A percentile compares a stretch with the other conserved stretches of the same genome.
These are phyloP conservation scores for Metarhizium robertsii DNA, from an alignment of 2,329 filamentous ascomycete species.

Conservation along the genomic window DNA sequence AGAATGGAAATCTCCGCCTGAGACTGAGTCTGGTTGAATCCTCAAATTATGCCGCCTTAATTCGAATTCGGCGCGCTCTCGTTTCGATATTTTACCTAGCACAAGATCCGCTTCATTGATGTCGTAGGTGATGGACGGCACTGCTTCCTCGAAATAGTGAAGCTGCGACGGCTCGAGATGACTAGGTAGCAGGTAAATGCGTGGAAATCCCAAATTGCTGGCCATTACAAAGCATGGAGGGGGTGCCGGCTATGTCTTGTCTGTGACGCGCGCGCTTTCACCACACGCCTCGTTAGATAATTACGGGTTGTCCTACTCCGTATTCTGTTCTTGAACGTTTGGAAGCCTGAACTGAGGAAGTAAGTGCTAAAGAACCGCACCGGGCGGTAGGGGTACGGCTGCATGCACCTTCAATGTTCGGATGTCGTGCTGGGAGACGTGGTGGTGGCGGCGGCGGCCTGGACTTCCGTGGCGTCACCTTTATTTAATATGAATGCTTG, in stretches of 20 bases:
- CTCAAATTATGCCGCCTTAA: conserved; percentile 56
- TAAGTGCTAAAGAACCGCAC: not conserved
- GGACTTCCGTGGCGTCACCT: too few relatives aligned
- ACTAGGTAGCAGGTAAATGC: conserved; percentile 64
- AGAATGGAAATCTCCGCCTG: not conserved
- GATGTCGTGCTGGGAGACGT: not conserved
- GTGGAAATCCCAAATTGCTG: conserved; percentile 36
- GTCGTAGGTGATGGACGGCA: conserved; percentile 61
- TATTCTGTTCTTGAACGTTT: not conserved
- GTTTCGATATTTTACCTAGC: conserved; percentile 62
- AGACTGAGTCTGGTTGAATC: conserved; percentile 32
- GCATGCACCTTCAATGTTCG: too few relatives aligned
- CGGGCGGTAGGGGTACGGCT: not conserved
- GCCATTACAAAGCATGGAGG: not conserved
- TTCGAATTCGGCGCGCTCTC: conserved; percentile 67
- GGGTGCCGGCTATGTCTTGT: not conserved
- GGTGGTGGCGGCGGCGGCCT: too few relatives aligned
- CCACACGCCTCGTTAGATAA: not conserved
- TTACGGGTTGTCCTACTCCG: not conserved
- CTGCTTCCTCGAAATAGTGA: conserved; percentile 52
- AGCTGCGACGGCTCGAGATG: conserved; percentile 57
- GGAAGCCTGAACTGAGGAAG: not conserved
- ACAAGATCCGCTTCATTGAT: conserved; percentile 63
- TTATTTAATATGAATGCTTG: too few relatives aligned
- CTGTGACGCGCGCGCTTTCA: not conserved